Evolutionary conservation across 2,329 filamentous ascomycete genomes (phyloP).

Genomic region (Phoma sp.): DNA sequence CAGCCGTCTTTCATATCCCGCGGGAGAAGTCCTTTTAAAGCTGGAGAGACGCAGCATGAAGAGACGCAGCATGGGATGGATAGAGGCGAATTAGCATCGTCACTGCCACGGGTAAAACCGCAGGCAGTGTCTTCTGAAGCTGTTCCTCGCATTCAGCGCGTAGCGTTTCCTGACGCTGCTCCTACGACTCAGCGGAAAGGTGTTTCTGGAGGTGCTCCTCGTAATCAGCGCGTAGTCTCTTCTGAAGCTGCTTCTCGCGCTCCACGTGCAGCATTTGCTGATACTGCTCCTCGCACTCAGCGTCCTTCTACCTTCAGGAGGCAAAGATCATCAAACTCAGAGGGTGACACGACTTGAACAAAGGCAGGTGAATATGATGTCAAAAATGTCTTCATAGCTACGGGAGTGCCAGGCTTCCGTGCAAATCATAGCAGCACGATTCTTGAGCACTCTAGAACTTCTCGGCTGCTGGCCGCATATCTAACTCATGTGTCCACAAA

Average conservation of each 20-base stretch:
- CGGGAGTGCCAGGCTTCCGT: background rate
- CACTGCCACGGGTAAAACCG: conserved; percentile 2
- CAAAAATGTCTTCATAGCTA: background rate
- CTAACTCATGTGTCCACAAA: conserved; percentile 60
- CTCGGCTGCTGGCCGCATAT: conserved; percentile 58
- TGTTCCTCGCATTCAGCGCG: background rate
- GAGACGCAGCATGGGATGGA: no score
- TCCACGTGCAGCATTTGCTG: background rate
- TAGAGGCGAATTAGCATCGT: background rate
- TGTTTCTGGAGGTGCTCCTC: no score
- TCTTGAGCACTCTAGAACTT: conserved; percentile 48
- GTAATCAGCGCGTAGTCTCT: background rate
- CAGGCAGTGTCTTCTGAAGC: background rate
- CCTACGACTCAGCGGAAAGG: no score
- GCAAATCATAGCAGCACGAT: background rate
- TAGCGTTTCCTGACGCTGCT: no score
- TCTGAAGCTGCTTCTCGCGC: background rate
- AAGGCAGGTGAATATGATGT: no score
- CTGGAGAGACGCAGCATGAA: background rate
- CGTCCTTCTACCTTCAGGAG: background rate
- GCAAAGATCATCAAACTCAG: no score
- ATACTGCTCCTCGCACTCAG: background rate
- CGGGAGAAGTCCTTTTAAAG: no score
- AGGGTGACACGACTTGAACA: no score
- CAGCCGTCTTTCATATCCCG: background rate